These are phyloP conservation scores for Paraglomus brasilianum DNA, from an alignment of 192 early-diverging fungal species.

Conservation along the genomic window DNA sequence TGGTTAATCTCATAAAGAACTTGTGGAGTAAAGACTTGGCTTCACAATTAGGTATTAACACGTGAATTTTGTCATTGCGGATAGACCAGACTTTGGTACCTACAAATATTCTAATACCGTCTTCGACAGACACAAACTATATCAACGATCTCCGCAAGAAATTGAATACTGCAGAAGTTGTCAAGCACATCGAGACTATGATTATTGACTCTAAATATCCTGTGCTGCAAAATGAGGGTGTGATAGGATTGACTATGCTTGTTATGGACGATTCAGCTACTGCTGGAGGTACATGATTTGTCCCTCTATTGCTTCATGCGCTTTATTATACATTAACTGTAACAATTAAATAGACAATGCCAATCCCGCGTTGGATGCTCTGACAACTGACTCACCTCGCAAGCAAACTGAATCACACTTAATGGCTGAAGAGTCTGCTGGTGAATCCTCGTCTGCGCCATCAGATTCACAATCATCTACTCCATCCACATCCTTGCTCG, in stretches of 20 bases:
- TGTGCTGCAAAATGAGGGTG: conserved; percentile 57
- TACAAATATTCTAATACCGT: not conserved
- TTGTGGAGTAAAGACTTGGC: conserved; percentile 41
- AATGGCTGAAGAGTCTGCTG: conserved; percentile 30
- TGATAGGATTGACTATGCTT: conserved; percentile 54
- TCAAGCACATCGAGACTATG: conserved; percentile 44
- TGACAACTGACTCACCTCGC: conserved; percentile 24
- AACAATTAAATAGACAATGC: not conserved
- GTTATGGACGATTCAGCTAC: conserved; percentile 34
- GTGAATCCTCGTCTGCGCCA: conserved; percentile 25
- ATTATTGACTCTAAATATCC: conserved; percentile 52
- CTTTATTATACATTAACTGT: conserved; percentile 14
- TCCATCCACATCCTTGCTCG: conserved; percentile 37
- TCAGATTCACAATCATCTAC: conserved; percentile 24
- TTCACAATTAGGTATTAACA: conserved; percentile 4
- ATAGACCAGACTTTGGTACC: not conserved
- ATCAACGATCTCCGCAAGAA: conserved; percentile 40
- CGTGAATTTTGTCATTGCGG: not conserved
- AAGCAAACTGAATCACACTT: not conserved
- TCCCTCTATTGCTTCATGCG: conserved; percentile 34
- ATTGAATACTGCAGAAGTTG: conserved; percentile 37
- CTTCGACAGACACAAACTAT: conserved; percentile 25
- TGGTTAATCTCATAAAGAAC: conserved; percentile 52
- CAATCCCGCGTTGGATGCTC: conserved; percentile 1
- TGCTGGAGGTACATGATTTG: not conserved